Evolutionary conservation across 1,139 yeast genomes (phyloP).

Genomic region (Scheffersomyces segobiensis): DNA sequence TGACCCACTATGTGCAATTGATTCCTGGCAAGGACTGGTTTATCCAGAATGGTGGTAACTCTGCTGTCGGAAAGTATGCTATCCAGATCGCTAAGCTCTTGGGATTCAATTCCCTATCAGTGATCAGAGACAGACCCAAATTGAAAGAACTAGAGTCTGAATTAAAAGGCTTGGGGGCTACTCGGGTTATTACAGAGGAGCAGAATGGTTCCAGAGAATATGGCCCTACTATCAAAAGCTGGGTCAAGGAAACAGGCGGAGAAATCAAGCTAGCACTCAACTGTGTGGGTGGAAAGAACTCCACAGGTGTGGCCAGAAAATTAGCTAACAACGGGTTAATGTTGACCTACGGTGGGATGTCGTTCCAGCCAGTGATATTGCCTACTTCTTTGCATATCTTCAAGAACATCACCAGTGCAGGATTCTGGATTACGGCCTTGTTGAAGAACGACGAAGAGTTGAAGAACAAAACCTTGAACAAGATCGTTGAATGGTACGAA

Average conservation of each 20-base stretch:
- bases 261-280: conserved; percentile 77
- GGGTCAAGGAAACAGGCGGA: conserved; percentile 58
- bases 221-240: conserved; percentile 57
- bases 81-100: conserved; percentile 78
- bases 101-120: conserved; percentile 82
- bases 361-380: conserved; percentile 85
- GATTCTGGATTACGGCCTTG: conserved; percentile 92
- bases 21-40: conserved; percentile 80
- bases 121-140: conserved; percentile 82
- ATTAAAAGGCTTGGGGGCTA: conserved; percentile 68
- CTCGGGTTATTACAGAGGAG: conserved; percentile 86
- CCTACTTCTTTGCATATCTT: conserved; percentile 90
- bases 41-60: conserved; percentile 94
- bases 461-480: conserved; percentile 59
- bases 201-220: conserved; percentile 71
- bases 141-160: conserved; percentile 64
- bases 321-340: conserved; percentile 66
- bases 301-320: conserved; percentile 80
- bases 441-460: conserved; percentile 62
- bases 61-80: conserved; percentile 95
- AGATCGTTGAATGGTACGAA: conserved; percentile 67
- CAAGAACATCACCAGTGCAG: conserved; percentile 81
- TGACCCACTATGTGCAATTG: conserved; percentile 66
- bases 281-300: conserved; percentile 89
- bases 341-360: conserved; percentile 97